Evolutionary conservation across 305 asterid species (phyloP).

Genomic region (Fraxinus albicans): DNA sequence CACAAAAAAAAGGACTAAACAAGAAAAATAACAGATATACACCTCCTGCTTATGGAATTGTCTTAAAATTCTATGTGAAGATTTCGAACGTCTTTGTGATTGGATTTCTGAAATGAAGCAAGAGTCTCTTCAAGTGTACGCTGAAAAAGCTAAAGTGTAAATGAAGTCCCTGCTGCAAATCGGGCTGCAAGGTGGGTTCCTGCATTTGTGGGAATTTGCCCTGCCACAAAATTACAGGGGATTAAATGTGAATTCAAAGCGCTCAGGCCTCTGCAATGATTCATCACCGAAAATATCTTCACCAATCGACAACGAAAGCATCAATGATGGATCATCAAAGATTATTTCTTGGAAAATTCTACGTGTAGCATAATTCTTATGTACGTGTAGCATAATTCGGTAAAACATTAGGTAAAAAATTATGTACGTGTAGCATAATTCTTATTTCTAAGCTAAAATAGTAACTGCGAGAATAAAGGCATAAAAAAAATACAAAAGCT

Average conservation of each 20-base stretch:
- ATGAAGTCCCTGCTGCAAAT: constrained; percentile 76
- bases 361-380: too few species aligned
- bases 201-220: constrained; percentile 53
- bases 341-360: not conserved
- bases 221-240: constrained; percentile 35
- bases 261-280: constrained; percentile 10
- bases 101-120: constrained; percentile 74
- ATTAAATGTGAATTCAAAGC: constrained; percentile 5
- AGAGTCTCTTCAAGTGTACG: constrained; percentile 86
- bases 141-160: constrained; percentile 87
- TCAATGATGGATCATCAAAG: constrained; percentile 1
- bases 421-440: too few species aligned
- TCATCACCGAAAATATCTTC: not conserved
- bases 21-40: constrained; percentile 12
- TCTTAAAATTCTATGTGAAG: constrained; percentile 73
- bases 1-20: not conserved
- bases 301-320: constrained; percentile 1
- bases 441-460: not conserved
- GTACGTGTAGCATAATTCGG: too few species aligned
- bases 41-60: constrained; percentile 96
- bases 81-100: constrained; percentile 83
- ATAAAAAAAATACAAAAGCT: too few species aligned
- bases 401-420: too few species aligned
- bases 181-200: constrained; percentile 43
- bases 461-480: not conserved